phyloP scores from a whole-genome alignment of 1,284 basidiomycete species.

The Heterobasidion irregulare region DNA sequence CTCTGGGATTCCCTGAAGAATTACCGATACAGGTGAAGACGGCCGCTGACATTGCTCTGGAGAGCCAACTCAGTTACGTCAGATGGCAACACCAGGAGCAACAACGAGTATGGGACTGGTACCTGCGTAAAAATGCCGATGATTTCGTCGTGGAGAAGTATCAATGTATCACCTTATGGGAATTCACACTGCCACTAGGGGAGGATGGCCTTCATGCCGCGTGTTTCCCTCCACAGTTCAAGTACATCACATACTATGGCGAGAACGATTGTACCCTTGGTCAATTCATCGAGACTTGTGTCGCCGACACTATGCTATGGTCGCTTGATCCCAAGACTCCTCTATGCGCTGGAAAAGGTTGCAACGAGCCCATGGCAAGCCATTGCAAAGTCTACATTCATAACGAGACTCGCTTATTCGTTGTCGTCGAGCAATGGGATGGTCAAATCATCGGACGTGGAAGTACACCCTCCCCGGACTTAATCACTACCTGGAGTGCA shows the following conservation, averaged over 20 bases:
- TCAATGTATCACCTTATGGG: constrained; percentile 77
- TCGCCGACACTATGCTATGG: constrained; percentile 61
- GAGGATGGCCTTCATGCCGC: constrained; percentile 57
- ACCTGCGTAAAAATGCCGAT: constrained; percentile 73
- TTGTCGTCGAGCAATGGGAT: constrained; percentile 85
- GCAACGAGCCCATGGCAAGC: constrained; percentile 72
- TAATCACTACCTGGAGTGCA: constrained; percentile 89
- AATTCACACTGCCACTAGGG: constrained; percentile 66
- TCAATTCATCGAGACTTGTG: constrained; percentile 82
- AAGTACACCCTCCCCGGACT: constrained; percentile 51
- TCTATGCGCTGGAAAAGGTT: constrained; percentile 77
- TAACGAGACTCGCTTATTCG: constrained; percentile 76
- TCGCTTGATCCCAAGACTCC: constrained; percentile 61
- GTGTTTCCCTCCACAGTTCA: constrained; percentile 63
- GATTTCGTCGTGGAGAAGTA: constrained; percentile 90
- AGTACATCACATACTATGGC: constrained; percentile 85
- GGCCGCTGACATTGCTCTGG: constrained; percentile 52
- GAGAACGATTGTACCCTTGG: constrained; percentile 89
- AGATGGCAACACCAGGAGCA: constrained; percentile 81
- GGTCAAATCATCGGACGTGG: constrained; percentile 57
- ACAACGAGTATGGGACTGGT: constrained; percentile 88
- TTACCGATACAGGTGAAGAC: constrained; percentile 40
- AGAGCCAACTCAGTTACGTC: constrained; percentile 63
- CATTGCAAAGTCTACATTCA: constrained; percentile 91
- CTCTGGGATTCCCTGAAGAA: constrained; percentile 24